Evolutionary conservation across 177 flowering plant species (phyloP), one percentile per base, ranked within the genome.

Genomic region (Telopea speciosissima): DNA sequence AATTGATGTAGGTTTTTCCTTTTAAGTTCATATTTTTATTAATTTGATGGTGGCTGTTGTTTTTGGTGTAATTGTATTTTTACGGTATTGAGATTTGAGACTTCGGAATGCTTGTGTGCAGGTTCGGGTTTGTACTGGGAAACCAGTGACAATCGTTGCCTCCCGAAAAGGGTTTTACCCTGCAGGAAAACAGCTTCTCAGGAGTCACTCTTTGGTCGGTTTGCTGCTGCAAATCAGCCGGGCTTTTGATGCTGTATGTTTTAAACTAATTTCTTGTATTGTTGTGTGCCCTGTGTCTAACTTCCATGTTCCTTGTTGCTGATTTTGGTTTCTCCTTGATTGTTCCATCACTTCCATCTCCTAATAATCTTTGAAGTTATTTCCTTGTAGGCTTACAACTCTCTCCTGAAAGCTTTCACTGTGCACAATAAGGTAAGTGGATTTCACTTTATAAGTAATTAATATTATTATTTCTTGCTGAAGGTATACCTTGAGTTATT

Each of bases 361-460:
- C 24, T 3, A 24, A 12, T 16, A 16, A 5, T 2, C 11, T 49
- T 33, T 36, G 28, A 66, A 17, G 5, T 40, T 16, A 63, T 66
- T 28, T 74, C 31, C 63, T 67, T 80, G 73, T 89, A 93, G 98
- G 98, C 98, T 44, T 91, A 89, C 74, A 85, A 80, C 36, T 87
- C 85, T 44, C 92, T 93, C 24, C 90, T 91, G 88, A 93, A 91
- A 82, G 93, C 94, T 77, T 93, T 89, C 83, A 79, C 82, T 22
- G 98, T 88, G 77, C 98, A 88, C 81, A 93, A 93, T 73, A 93
- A 90, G 85, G 98, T 89, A 76, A 68, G 78, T 79, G 13, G 13
- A 22, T n/a, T 64, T 52, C 45, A 14, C 31, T 26, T 14, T 65
- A 56, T 52, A n/a, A n/a, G n/a, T n/a, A n/a, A n/a, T n/a, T n/a